These are phyloP conservation scores for Coccomyxa sp. DNA, from an alignment of 139 green algal species.

Conservation along the genomic window DNA sequence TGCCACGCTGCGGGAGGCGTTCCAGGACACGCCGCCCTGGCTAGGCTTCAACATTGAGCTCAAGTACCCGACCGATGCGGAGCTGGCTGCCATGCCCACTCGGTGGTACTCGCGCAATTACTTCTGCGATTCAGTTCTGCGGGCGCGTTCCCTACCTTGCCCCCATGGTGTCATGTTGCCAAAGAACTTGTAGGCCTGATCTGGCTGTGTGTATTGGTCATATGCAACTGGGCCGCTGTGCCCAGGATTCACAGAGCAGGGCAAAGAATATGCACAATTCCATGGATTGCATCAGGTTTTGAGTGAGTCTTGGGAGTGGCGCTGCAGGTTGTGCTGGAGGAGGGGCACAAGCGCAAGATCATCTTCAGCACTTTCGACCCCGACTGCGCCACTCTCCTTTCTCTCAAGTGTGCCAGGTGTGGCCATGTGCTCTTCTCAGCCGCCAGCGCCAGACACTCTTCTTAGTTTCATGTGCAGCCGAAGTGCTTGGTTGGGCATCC, in stretches of 20 bases:
- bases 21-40: conserved; percentile 33
- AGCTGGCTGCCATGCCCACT: conserved; percentile 23
- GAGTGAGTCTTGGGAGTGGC: too few relatives aligned
- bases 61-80: conserved; percentile 38
- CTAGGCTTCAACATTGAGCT: conserved; percentile 53
- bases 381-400: conserved; percentile 35
- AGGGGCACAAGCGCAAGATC: conserved; percentile 20
- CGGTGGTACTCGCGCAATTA: conserved; percentile 35
- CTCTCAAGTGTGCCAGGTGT: conserved; percentile 39
- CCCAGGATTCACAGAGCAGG: too few relatives aligned
- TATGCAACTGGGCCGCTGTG: too few relatives aligned
- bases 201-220: too few relatives aligned
- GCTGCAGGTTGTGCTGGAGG: conserved; percentile 35
- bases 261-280: too few relatives aligned
- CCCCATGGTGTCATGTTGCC: too few relatives aligned
- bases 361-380: conserved; percentile 52
- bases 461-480: too few relatives aligned
- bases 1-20: conserved; percentile 37
- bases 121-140: conserved; percentile 41
- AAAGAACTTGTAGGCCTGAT: background rate
- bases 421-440: background rate
- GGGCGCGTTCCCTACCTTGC: background rate
- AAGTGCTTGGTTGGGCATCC: too few relatives aligned
- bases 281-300: too few relatives aligned
- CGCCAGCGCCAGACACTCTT: too few relatives aligned